Evolutionary conservation across 2,329 filamentous ascomycete genomes (phyloP), one percentile per base, ranked within the genome.

Genomic region (Fusarium aywerte): DNA sequence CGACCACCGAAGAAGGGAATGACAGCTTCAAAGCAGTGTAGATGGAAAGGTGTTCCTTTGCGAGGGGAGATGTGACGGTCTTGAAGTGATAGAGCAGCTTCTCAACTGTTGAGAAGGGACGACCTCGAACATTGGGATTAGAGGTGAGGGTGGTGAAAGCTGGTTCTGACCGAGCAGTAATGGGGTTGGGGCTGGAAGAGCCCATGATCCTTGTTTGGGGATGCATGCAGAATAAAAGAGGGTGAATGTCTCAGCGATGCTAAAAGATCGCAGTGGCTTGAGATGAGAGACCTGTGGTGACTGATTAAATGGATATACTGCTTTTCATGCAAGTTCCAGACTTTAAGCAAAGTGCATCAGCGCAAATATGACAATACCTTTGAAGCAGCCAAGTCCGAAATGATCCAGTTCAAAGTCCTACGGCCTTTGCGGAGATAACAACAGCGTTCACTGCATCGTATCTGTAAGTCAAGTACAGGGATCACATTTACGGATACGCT

Each of bases 101-200:
- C 38, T 52, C 49, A n/a, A 52, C 49, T 43, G 38, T 52, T 13
- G 49, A 52, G 6, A 52, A 52, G 29, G 38, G 49, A 27, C 49
- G 49, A 44, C 29, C 49, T 44, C 49, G 49, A 21, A 44, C 13
- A 10, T 43, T 5, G 35, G 29, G 29, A 27, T 15, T n/a, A 9
- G 29, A 52, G 2, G 38, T n/a, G 38, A 44, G 29, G 21, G 38
- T 35, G 4, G 49, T 52, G 21, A 52, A 52, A 21, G 38, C 29
- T 35, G 36, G 49, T 0, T 52, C 49, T 52, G 7, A 35, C 8
- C 49, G 49, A 35, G 49, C 38, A 43, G 49, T 52, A 27, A 7
- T 35, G 4, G 38, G 38, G 13, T 7, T 35, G 9, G 21, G 29
- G 13, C 13, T 27, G 12, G 1, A 2, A 4, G 49, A 52, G n/a